Conservation (phyloP, 306 rosid genomes). For the Prosopis cineraria region DNA sequence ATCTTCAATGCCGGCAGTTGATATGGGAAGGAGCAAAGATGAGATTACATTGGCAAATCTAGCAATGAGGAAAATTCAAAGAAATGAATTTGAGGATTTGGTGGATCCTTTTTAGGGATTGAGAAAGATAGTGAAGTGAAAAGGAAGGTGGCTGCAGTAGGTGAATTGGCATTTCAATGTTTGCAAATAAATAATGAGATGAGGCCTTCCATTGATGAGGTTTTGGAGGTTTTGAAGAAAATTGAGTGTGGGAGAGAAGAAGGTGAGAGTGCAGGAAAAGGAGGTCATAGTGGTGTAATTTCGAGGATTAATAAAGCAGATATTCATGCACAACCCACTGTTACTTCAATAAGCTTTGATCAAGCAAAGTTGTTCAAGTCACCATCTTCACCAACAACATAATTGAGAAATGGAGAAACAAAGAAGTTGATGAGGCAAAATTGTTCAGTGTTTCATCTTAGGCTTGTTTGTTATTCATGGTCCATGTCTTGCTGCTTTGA, state of each 20-base stretch:
- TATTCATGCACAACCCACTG: background rate
- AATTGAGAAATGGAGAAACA: too few species aligned
- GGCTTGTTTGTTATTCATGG: background rate
- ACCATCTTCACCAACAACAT: too few species aligned
- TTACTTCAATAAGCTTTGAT: too few species aligned
- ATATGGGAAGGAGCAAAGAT: background rate
- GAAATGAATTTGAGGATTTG: slow-evolving; percentile 7
- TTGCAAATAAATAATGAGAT: slow-evolving; percentile 34
- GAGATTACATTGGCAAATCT: slow-evolving; percentile 27
- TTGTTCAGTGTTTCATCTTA: background rate
- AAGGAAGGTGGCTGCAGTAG: slow-evolving; percentile 27
- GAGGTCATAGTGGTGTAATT: background rate
- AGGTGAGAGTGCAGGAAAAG: background rate
- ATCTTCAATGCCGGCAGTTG: background rate
- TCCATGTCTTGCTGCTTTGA: background rate
- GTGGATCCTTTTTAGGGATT: slow-evolving; percentile 39
- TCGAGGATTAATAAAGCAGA: background rate
- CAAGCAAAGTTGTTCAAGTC: too few species aligned
- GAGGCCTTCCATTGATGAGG: slow-evolving; percentile 46
- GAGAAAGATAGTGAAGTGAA: slow-evolving; percentile 21
- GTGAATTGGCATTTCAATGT: slow-evolving; percentile 41
- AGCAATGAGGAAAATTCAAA: slow-evolving; percentile 35
- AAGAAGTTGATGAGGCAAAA: too few species aligned
- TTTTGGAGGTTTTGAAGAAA: slow-evolving; percentile 27
- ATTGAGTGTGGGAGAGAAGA: slow-evolving; percentile 27